A percentile compares a stretch with the other conserved stretches of the same genome.
These are phyloP conservation scores for Podospora sp. DNA, from an alignment of 495 filamentous ascomycete species.

Conservation along the genomic window DNA sequence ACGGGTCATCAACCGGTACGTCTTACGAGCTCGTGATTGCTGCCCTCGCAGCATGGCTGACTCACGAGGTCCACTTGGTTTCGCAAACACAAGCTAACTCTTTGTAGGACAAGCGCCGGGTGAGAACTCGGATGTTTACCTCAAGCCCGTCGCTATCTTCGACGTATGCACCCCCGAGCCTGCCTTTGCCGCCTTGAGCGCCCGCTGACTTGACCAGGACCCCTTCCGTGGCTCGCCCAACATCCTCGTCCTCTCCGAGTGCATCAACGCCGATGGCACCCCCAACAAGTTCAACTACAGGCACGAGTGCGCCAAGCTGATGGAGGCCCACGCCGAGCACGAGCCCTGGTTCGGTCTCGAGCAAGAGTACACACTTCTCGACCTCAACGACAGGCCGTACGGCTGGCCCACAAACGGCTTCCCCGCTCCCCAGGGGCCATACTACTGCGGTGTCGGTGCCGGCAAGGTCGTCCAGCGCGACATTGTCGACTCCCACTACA, in stretches of 20 bases:
- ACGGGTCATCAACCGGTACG: slow-evolving; percentile 62
- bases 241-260: slow-evolving; percentile 95
- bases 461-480: slow-evolving; percentile 98
- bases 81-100: not conserved
- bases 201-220: slow-evolving; percentile 47
- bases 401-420: slow-evolving; percentile 85
- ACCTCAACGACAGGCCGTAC: slow-evolving; percentile 81
- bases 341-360: slow-evolving; percentile 98
- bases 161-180: slow-evolving; percentile 42
- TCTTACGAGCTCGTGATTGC: not conserved
- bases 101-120: slow-evolving; percentile 93
- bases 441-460: slow-evolving; percentile 98
- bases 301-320: slow-evolving; percentile 64
- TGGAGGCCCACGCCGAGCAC: slow-evolving; percentile 81
- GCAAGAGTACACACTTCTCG: slow-evolving; percentile 77
- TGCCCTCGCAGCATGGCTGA: not conserved
- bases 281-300: slow-evolving; percentile 99
- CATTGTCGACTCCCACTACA: slow-evolving; percentile 98
- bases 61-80: not conserved
- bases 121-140: slow-evolving; percentile 97
- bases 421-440: slow-evolving; percentile 91
- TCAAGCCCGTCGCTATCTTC: slow-evolving; percentile 80
- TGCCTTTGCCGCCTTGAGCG: not conserved
- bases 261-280: slow-evolving; percentile 93
- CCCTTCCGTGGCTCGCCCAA: slow-evolving; percentile 84